A percentile compares a stretch with the other conserved stretches of the same genome.
These are phyloP conservation scores for Nicotiana paniculata DNA, from an alignment of 257 asterid species.

Conservation along the genomic window DNA sequence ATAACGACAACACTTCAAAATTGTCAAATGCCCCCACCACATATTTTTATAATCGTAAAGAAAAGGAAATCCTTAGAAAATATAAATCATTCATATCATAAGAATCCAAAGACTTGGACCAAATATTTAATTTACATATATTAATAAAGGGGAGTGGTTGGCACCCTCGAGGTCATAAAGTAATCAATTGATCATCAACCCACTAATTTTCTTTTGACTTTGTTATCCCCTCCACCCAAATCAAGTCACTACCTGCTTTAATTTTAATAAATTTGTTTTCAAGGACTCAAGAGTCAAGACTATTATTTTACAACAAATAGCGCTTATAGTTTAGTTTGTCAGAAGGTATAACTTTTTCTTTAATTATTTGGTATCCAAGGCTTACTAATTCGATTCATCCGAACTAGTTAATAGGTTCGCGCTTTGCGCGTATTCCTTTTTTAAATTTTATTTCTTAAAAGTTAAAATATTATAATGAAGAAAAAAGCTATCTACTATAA, in stretches of 20 bases:
- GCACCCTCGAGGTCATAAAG: neutral
- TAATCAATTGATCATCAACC: conserved; percentile 7
- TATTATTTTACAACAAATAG: neutral
- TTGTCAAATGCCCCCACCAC: neutral
- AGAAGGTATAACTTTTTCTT: neutral
- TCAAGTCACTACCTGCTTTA: too few relatives aligned
- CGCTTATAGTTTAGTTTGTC: neutral
- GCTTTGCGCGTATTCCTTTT: too few relatives aligned
- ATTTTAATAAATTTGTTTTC: too few relatives aligned
- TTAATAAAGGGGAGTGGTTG: neutral
- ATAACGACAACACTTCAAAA: neutral
- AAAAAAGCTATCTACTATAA: too few relatives aligned
- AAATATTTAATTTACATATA: too few relatives aligned
- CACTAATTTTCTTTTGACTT: conserved; percentile 13
- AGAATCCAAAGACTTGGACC: neutral
- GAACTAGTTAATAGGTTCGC: too few relatives aligned
- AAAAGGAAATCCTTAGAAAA: neutral
- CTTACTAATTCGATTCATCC: too few relatives aligned
- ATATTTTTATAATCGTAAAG: too few relatives aligned
- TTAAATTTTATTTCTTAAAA: too few relatives aligned
- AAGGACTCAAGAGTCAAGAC: neutral
- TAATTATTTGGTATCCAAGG: too few relatives aligned
- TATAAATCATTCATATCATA: neutral
- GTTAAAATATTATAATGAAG: too few relatives aligned
- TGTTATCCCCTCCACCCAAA: neutral